These are phyloP conservation scores for Eucalyptus polybractea DNA, from an alignment of 345 rosid genomes.

Conservation along the genomic window DNA sequence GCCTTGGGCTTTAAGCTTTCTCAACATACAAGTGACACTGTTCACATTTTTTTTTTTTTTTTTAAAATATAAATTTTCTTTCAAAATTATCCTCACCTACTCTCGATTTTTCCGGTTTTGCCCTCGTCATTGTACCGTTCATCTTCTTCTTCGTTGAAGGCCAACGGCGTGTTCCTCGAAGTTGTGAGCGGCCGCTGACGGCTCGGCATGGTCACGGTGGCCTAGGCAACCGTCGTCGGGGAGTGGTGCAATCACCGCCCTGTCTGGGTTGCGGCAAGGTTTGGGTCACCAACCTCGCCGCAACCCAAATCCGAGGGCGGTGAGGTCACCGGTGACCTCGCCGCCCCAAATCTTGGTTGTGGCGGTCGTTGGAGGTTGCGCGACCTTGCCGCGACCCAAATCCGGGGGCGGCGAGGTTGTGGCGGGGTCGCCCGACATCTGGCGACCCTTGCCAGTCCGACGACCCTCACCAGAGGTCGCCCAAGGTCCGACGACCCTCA, in stretches of 20 bases:
- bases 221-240: accelerated
- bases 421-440: accelerated
- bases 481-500: accelerated
- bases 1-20: too few species aligned
- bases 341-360: too few species aligned
- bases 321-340: accelerated
- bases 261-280: accelerated
- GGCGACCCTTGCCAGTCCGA: accelerated
- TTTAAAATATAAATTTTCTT: too few species aligned
- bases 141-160: accelerated
- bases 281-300: accelerated
- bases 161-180: accelerated
- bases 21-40: too few species aligned
- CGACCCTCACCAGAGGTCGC: accelerated
- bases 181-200: accelerated
- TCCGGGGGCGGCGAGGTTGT: accelerated
- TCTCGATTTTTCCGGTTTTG: too few species aligned
- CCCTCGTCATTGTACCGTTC: too few species aligned
- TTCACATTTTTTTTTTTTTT: too few species aligned
- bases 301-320: accelerated
- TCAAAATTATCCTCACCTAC: too few species aligned
- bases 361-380: too few species aligned
- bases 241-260: accelerated
- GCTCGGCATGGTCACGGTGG: accelerated
- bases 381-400: accelerated